Conservation (phyloP, 2,329 filamentous ascomycete species). For the Xylariaceae sp. region DNA sequence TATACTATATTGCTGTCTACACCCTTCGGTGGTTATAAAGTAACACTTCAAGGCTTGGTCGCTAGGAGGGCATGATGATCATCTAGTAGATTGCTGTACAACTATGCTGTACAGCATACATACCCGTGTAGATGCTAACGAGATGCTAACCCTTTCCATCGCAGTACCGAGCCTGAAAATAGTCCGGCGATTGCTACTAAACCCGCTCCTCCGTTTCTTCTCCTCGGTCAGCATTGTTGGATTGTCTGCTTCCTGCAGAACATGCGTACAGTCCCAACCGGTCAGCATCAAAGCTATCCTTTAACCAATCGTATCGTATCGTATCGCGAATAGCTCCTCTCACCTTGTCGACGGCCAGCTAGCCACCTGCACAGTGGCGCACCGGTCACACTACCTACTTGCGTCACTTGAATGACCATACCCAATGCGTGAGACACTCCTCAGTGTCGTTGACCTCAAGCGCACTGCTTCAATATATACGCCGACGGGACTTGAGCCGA, state of each 20-base stretch:
- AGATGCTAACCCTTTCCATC: no score
- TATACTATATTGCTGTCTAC: no score
- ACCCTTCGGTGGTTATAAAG: no score
- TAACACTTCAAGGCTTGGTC: no score
- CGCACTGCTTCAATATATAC: not conserved
- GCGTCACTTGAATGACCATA: conserved; percentile 17
- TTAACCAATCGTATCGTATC: conserved; percentile 19
- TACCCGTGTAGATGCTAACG: not conserved
- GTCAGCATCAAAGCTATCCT: conserved; percentile 16
- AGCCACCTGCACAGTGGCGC: conserved; percentile 27
- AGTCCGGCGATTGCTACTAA: no score
- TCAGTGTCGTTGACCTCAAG: not conserved
- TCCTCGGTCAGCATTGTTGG: conserved; percentile 2
- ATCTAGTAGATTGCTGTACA: no score
- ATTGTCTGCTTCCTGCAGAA: conserved; percentile 3
- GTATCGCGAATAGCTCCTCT: conserved; percentile 3
- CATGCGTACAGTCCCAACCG: conserved; percentile 1
- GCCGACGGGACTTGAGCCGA: not conserved
- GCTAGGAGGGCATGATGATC: no score
- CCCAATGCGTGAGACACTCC: not conserved
- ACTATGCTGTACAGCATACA: no score
- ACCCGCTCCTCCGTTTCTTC: not conserved
- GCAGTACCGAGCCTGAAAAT: no score
- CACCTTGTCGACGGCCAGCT: conserved; percentile 17
- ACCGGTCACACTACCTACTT: conserved; percentile 23